Evolutionary conservation across 2,329 filamentous ascomycete genomes (phyloP), one percentile per base, ranked within the genome.

Genomic region (Neophaeococcomyces aloes): DNA sequence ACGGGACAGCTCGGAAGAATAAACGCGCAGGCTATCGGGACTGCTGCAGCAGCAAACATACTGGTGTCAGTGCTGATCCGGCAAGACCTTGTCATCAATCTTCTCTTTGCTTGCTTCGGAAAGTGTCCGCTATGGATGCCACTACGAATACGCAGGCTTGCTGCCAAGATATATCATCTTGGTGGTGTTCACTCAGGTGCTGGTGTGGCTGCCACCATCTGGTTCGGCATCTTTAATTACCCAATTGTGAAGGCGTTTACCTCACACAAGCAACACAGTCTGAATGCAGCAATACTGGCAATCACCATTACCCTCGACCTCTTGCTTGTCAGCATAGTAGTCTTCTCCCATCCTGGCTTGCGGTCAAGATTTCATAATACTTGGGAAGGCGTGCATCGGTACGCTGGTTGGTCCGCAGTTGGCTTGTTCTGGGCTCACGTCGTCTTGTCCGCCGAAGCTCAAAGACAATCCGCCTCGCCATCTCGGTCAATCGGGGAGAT

Each of bases 381-480:
- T 45, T 87, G 86, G 57, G 83, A 87, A 63, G 63, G 75, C 37
- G 73, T 74, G 36, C 83, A 87, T 61, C 79, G 83, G 37, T 86
- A 83, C 59, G 72, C 72, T 4, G 83, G 81, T n/a, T 87, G 83
- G 83, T 67, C 71, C 8, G 68, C 76, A 7, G 66, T 86, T 4
- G 67, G 63, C 1, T 62, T 86, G 25, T 79, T 87, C 57, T 82
- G 83, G 74, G 69, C 64, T 0, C 74, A 82, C 47, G 69, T 74
- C 7, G 57, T 83, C 32, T 62, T 83, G 7, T 63, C 75, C 27
- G 63, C 69, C n/a, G 62, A 71, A 39, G 59, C 67, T 29, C 59
- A 64, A n/a, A 57, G 63, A 14, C 53, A 54, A 11, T 58, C 60
- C 15, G 45, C 59, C 11, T 49, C 65, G 3, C 51, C 55, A 4